Conservation (phyloP, 345 rosid genomes). For the Heritiera fomes region DNA sequence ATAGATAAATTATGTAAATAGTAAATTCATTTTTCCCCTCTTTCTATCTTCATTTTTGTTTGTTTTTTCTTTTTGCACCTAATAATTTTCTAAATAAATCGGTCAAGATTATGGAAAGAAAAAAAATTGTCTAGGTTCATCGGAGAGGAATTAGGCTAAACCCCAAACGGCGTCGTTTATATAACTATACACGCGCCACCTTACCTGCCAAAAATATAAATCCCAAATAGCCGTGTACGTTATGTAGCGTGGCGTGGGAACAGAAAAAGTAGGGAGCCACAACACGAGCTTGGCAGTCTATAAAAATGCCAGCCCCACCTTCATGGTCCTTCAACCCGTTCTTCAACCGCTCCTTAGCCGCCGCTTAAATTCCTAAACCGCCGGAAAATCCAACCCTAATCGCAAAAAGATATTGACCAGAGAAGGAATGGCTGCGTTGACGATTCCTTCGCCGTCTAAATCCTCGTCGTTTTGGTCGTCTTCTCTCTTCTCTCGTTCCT, state of each 20-base stretch:
- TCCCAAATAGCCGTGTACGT: background rate
- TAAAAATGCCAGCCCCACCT: background rate
- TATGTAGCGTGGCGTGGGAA: background rate
- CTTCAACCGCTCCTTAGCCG: background rate
- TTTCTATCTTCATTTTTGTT: no score
- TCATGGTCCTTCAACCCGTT: no score
- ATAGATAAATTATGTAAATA: no score
- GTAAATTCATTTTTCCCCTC: no score
- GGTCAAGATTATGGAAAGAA: no score
- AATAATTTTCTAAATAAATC: no score
- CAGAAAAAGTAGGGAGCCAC: background rate
- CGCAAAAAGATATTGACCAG: background rate
- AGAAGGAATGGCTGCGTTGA: constrained; percentile 42
- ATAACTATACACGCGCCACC: background rate
- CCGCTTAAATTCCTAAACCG: constrained; percentile 1
- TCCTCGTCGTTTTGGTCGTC: constrained; percentile 34
- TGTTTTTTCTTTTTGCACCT: no score
- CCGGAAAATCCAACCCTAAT: constrained; percentile 4
- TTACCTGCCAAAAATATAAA: background rate
- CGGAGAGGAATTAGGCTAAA: background rate
- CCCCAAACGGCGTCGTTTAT: background rate
- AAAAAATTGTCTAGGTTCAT: background rate
- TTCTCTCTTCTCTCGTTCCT: constrained; percentile 30
- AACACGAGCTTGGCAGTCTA: constrained; percentile 10
- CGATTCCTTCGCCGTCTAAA: constrained; percentile 37